Conservation (phyloP, 371 early-diverging fungal genomes). For the Capniomyces stellatus region DNA sequence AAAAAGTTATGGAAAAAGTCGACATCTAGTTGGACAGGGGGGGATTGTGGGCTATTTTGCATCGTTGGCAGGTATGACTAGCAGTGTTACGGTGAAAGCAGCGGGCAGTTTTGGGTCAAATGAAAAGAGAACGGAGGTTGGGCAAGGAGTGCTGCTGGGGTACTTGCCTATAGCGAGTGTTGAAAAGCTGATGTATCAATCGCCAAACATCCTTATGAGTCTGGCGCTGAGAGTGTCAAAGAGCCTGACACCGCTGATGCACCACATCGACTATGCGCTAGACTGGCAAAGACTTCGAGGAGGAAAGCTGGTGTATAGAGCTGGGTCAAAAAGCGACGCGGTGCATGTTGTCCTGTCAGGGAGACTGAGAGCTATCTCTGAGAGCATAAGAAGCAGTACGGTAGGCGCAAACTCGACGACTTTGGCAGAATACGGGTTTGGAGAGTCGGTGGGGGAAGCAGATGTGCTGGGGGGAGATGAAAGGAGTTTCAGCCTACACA, state of each 20-base stretch:
- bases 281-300: slow-evolving; percentile 91
- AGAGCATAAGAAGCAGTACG: slow-evolving; percentile 27
- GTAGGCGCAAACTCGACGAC: slow-evolving; percentile 42
- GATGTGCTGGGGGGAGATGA: slow-evolving; percentile 72
- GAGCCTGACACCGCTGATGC: slow-evolving; percentile 61
- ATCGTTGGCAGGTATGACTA: slow-evolving; percentile 76
- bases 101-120: too few relatives aligned
- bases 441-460: slow-evolving; percentile 87
- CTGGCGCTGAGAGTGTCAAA: slow-evolving; percentile 74
- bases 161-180: slow-evolving; percentile 61
- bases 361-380: slow-evolving; percentile 62
- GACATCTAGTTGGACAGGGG: slow-evolving; percentile 43
- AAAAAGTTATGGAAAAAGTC: neutral
- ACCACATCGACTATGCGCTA: slow-evolving; percentile 84
- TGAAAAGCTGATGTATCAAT: slow-evolving; percentile 65
- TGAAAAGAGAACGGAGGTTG: slow-evolving; percentile 16
- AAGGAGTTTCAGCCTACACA: slow-evolving; percentile 79
- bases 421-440: slow-evolving; percentile 81
- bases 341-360: slow-evolving; percentile 89
- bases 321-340: slow-evolving; percentile 66
- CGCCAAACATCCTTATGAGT: slow-evolving; percentile 62
- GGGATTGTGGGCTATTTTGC: slow-evolving; percentile 82
- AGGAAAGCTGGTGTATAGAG: slow-evolving; percentile 76
- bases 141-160: slow-evolving; percentile 52
- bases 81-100: slow-evolving; percentile 67